Evolutionary conservation across 768 basidiomycete species (phyloP).

Genomic region (Ramaria sp.): DNA sequence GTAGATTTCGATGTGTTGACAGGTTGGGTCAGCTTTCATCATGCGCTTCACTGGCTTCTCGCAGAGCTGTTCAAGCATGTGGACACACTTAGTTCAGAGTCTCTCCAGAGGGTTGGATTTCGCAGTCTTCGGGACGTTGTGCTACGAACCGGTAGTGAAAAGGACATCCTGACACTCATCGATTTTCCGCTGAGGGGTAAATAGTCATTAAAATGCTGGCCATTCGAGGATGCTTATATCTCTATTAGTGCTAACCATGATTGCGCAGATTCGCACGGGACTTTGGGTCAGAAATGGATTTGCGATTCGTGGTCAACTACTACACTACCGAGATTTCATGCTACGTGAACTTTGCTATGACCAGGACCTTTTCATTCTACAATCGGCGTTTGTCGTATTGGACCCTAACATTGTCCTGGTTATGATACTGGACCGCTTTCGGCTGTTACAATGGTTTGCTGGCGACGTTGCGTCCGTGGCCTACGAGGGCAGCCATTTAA

Average conservation of each 20-base stretch:
- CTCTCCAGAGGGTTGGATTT: constrained; percentile 41
- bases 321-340: constrained; percentile 95
- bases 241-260: constrained; percentile 69
- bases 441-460: constrained; percentile 69
- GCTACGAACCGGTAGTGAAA: constrained; percentile 45
- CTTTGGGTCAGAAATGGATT: constrained; percentile 98
- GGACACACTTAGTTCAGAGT: constrained; percentile 48
- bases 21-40: constrained; percentile 86
- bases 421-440: constrained; percentile 84
- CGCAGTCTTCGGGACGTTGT: constrained; percentile 47
- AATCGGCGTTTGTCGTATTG: constrained; percentile 70
- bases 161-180: constrained; percentile 62
- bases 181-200: constrained; percentile 86
- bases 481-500: constrained; percentile 63
- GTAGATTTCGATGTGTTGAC: constrained; percentile 71
- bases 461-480: constrained; percentile 44
- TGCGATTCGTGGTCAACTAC: constrained; percentile 85
- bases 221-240: not conserved
- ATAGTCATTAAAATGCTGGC: constrained; percentile 15
- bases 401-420: constrained; percentile 68
- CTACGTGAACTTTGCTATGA: constrained; percentile 94
- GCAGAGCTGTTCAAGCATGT: constrained; percentile 84
- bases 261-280: constrained; percentile 89
- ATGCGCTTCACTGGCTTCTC: constrained; percentile 83
- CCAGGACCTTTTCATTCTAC: constrained; percentile 86